These are phyloP conservation scores for Pinus tabuliformis DNA, from an alignment of 75 land plant species.

Conservation along the genomic window DNA sequence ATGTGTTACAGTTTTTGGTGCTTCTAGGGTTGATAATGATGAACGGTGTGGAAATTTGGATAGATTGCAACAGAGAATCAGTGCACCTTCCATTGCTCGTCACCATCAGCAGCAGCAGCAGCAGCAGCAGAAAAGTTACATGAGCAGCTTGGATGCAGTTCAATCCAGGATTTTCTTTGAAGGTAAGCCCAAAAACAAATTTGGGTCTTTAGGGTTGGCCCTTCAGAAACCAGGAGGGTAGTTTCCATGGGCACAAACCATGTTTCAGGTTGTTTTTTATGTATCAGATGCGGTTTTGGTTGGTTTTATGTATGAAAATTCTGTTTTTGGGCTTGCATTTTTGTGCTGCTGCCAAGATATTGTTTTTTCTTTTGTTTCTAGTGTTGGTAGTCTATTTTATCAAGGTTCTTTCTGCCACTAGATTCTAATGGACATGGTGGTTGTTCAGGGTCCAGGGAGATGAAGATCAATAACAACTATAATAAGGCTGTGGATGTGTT, in stretches of 20 bases:
- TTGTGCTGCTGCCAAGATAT: too few species aligned
- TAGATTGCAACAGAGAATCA: not conserved
- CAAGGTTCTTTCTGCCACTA: not conserved
- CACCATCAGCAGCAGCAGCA: too few species aligned
- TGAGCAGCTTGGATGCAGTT: not conserved
- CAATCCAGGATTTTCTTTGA: slow-evolving; percentile 5
- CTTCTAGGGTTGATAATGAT: slow-evolving; percentile 3
- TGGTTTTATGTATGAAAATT: not conserved
- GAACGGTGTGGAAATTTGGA: not conserved
- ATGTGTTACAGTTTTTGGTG: too few species aligned
- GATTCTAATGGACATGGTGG: not conserved
- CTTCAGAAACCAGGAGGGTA: not conserved
- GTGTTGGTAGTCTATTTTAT: not conserved
- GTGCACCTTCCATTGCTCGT: not conserved
- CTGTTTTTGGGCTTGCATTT: not conserved
- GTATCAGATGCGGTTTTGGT: not conserved
- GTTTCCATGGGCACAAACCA: not conserved
- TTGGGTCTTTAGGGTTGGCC: not conserved
- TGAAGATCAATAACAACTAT: too few species aligned
- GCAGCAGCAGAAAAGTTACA: too few species aligned
- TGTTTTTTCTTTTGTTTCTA: too few species aligned
- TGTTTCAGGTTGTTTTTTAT: not conserved
- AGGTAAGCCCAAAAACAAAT: not conserved
- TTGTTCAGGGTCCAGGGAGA: slow-evolving; percentile 3
- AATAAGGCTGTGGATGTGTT: not conserved